Conservation (phyloP, 441 rosid genomes). For the Syzygium syzygioides region DNA sequence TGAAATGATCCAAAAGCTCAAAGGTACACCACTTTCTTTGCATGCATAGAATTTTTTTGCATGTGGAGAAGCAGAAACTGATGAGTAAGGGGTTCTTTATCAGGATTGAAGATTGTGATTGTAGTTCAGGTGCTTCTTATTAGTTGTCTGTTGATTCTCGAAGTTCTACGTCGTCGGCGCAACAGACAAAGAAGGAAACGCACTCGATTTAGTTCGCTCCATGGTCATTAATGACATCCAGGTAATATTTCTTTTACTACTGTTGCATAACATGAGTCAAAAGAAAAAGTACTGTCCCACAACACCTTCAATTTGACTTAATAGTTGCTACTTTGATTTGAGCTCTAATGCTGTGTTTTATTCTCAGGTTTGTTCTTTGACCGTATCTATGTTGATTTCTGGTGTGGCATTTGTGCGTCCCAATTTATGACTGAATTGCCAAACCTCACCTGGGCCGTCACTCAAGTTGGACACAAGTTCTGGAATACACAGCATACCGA, state of each 20-base stretch:
- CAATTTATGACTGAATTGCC: not conserved
- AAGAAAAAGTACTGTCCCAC: not conserved
- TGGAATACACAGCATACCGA: not conserved
- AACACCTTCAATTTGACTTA: not conserved
- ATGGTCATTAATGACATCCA: not conserved
- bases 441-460: not conserved
- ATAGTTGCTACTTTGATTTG: not conserved
- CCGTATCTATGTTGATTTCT: not conserved
- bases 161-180: slow-evolving; percentile 20
- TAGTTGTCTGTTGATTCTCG: slow-evolving; percentile 32
- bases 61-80: not conserved
- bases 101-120: slow-evolving; percentile 67
- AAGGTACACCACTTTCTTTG: slow-evolving; percentile 26
- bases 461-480: not conserved
- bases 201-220: not conserved
- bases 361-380: not conserved
- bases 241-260: not conserved
- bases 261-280: not conserved
- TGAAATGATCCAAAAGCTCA: slow-evolving; percentile 37
- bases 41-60: not conserved
- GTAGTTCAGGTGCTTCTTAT: slow-evolving; percentile 40
- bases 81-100: slow-evolving; percentile 4
- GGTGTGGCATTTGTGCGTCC: not conserved
- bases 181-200: slow-evolving; percentile 47
- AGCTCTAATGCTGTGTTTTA: not conserved